phyloP scores from a whole-genome alignment of 495 filamentous ascomycete genomes.

The Podospora bellae-mahoneyi region DNA sequence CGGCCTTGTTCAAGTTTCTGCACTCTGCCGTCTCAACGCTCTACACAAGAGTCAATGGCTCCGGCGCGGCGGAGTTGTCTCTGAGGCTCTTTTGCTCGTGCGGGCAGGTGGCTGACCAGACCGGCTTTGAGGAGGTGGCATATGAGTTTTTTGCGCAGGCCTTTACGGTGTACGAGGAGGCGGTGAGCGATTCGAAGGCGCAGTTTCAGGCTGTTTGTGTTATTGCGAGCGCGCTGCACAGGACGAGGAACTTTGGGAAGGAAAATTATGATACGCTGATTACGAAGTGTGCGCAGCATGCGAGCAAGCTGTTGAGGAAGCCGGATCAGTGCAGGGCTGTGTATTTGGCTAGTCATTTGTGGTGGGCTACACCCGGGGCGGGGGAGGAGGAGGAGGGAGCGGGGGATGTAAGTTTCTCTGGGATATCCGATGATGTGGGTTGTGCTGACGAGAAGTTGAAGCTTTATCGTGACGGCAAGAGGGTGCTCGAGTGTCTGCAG shows the following conservation, averaged over 20 bases:
- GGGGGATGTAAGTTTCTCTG: slow-evolving; percentile 61
- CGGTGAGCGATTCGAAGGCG: slow-evolving; percentile 87
- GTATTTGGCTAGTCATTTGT: slow-evolving; percentile 91
- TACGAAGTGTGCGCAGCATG: slow-evolving; percentile 93
- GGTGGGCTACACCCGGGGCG: slow-evolving; percentile 92
- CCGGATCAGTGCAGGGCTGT: slow-evolving; percentile 96
- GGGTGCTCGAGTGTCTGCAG: slow-evolving; percentile 93
- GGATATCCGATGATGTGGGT: slow-evolving; percentile 4
- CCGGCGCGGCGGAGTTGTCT: slow-evolving; percentile 77
- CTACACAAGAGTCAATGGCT: slow-evolving; percentile 74
- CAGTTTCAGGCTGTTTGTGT: slow-evolving; percentile 98
- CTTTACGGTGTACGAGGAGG: slow-evolving; percentile 96
- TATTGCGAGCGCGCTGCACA: slow-evolving; percentile 84
- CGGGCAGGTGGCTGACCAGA: slow-evolving; percentile 90
- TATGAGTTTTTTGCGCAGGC: slow-evolving; percentile 99
- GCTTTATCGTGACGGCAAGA: slow-evolving; percentile 96
- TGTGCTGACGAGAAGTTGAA: slow-evolving; percentile 38
- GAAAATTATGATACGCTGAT: slow-evolving; percentile 99
- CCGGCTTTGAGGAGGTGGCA: slow-evolving; percentile 87
- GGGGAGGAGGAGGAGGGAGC: slow-evolving; percentile 79
- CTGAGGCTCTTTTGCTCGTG: slow-evolving; percentile 87
- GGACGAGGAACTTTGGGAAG: slow-evolving; percentile 79
- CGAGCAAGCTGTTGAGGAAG: slow-evolving; percentile 95
- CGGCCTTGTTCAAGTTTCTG: slow-evolving; percentile 90
- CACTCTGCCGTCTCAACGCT: slow-evolving; percentile 83